These are phyloP conservation scores for Alternaria arbusti DNA, from an alignment of 2,329 filamentous ascomycete genomes.

Conservation along the genomic window DNA sequence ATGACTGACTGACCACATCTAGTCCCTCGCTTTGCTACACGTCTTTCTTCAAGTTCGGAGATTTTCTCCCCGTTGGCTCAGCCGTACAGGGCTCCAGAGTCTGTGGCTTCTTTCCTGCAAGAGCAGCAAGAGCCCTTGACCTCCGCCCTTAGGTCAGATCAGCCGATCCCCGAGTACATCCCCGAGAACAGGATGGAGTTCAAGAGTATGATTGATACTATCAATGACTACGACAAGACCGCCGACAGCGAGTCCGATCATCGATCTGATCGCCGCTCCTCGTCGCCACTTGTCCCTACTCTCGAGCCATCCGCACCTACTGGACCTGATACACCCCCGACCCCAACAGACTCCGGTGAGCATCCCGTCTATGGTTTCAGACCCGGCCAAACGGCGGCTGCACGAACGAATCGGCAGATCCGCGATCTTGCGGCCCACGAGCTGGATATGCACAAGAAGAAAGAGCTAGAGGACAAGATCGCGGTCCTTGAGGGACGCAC, in stretches of 20 bases:
- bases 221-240: background rate
- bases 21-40: constrained; percentile 12
- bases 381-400: no score
- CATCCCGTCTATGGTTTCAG: no score
- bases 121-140: constrained; percentile 7
- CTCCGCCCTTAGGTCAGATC: background rate
- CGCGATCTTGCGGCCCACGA: no score
- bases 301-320: no score
- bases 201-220: background rate
- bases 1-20: background rate
- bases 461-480: background rate
- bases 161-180: background rate
- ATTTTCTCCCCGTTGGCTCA: constrained; percentile 11
- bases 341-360: background rate
- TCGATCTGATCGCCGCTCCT: background rate
- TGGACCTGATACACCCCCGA: constrained; percentile 6
- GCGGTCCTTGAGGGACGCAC: background rate
- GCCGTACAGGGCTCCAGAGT: background rate
- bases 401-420: no score
- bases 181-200: constrained; percentile 2
- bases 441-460: no score
- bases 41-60: background rate
- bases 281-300: no score
- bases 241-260: background rate
- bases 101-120: constrained; percentile 13